These are phyloP conservation scores for Yamadazyma membranifaciens DNA, from an alignment of 1,139 yeast species.

Conservation along the genomic window DNA sequence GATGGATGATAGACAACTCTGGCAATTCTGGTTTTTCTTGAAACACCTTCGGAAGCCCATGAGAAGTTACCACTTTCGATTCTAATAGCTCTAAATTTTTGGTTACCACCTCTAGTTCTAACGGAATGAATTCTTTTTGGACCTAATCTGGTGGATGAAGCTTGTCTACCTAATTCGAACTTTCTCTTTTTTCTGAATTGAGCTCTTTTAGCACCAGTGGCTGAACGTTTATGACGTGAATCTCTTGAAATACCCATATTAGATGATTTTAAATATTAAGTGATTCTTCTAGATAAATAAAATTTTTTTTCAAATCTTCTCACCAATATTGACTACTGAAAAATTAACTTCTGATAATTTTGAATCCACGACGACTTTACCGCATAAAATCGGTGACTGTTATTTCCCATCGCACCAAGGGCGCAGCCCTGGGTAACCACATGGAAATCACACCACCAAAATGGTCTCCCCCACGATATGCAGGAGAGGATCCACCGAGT, in stretches of 20 bases:
- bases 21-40: conserved; percentile 98
- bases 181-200: conserved; percentile 99
- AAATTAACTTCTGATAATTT: not conserved
- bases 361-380: not conserved
- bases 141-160: conserved; percentile 99
- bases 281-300: conserved; percentile 2
- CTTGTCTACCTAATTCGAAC: conserved; percentile 99
- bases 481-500: not conserved
- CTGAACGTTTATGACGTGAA: conserved; percentile 99
- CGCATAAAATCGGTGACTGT: too few species aligned
- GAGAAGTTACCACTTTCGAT: conserved; percentile 99
- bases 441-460: too few species aligned
- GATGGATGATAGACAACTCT: conserved; percentile 99
- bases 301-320: conserved; percentile 6
- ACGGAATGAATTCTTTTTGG: conserved; percentile 98
- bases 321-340: conserved; percentile 1
- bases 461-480: not conserved
- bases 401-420: not conserved
- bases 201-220: conserved; percentile 99
- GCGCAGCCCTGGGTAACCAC: too few species aligned
- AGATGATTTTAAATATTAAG: conserved; percentile 2
- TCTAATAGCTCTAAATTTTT: conserved; percentile 99
- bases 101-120: conserved; percentile 99
- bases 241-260: conserved; percentile 99
- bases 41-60: conserved; percentile 98